Base-by-base conservation (phyloP, 306 rosid genomes). In the Astragalus membranaceus region DNA sequence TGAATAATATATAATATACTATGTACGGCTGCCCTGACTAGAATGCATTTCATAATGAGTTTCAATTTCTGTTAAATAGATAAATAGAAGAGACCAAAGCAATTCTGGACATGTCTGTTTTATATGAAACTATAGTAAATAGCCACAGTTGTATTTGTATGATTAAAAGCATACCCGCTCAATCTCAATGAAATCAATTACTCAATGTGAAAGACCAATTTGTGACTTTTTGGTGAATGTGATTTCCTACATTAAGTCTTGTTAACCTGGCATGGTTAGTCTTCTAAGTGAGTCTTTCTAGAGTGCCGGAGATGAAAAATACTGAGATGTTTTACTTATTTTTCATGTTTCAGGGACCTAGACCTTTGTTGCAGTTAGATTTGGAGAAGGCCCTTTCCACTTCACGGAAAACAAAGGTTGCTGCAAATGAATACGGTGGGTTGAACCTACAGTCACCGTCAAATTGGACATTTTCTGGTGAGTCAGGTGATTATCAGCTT, bases 361-460 rank as follows among this genome's bases (percentile, higher is more conserved):
- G 97, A 81, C 85, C 81, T 13, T 70, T 94, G 78, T 67, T 80
- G 0, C 89, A 91, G 75, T 41, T 64, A 57, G 99, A 94, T 75
- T 82, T 94, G 80, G 96, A 84, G 83, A 83, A 75, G 63, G 97
- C 82, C 44, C 60, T 94, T 61, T 67, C 75, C 63, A 83, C 97
- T 10, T 84, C 97, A 13, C 80, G 48, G 75, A 92, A 91, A 73
- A 94, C 99, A 42, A 84, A 81, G 72, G 85, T 82, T 76, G 99
- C 96, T 66, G 99, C 99, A 17, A 64, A 76, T 62, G 97, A 91
- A 78, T 94, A 88, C 65, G 15, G 75, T 2, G 96, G 91, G 67
- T 80, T 91, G 64, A 64, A 33, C 73, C 32, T 59, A 13, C 85
- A 79, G 52, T 79, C 83, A 30, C 54, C 89, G 2, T 51, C 88